Evolutionary conservation across 352 stramenopile species (phyloP), one percentile per base, ranked within the genome.

Genomic region (Pythium apleroticum): DNA sequence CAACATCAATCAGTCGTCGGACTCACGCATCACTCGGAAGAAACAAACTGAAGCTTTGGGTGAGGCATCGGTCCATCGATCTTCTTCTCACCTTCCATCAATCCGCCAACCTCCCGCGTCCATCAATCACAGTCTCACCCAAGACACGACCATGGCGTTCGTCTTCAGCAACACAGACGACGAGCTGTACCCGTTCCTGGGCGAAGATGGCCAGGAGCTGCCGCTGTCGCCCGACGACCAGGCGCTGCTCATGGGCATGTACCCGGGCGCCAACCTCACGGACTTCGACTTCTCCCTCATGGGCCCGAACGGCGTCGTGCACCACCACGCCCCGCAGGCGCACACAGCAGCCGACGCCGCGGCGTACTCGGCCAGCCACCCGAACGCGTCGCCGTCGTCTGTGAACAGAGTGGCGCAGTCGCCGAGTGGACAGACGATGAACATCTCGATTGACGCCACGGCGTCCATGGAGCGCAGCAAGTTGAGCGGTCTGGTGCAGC

Each of bases 241-340:
- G 60, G 68, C 72, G 57, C 73, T 87, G 60, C 72, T 90, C 65
- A 68, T 88, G 71, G 74, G 81, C 58, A 76, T 84, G 30, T 88
- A 88, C 69, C 75, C 77, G 0, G 58, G 77, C 52, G 77, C 65
- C 5, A 72, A 79, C 57, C 72, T 89, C 52, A 73, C 75, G 25
- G 81, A 90, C 66, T 75, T 90, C 57, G 81, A 90, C 76, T 87
- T 90, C 39, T 71, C 73, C 33, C 67, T 81, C 3, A 86, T 81
- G 4, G 57, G 57, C 8, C 64, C 64, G 19, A 65, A 71, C 27
- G 64, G 64, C 57, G 74, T 90, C 35, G 74, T 84, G 39, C 77
- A 75, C 35, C 71, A 81, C 53, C 64, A 65, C 49, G 63, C 76
- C 24, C 28, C 69, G 15, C 55, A 60, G 31, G 17, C 71, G 9